These are phyloP conservation scores for Irpex sp. DNA, from an alignment of 1,284 basidiomycete genomes.

Conservation along the genomic window DNA sequence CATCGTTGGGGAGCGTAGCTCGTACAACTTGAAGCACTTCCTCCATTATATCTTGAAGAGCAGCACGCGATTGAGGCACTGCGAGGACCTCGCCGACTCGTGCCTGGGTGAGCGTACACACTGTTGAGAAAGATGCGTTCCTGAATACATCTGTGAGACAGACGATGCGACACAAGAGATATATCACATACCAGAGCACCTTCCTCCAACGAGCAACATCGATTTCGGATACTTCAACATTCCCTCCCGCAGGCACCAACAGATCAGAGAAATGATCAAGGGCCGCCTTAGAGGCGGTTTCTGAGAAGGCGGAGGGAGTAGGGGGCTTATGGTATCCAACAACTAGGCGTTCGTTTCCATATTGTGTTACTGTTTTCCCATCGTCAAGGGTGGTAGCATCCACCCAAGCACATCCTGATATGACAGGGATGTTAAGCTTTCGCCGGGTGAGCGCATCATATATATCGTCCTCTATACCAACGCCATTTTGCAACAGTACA, in stretches of 20 bases:
- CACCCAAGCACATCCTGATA: slow-evolving; percentile 38
- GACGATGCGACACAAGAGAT: not conserved
- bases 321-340: slow-evolving; percentile 28
- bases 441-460: slow-evolving; percentile 20
- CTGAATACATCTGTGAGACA: slow-evolving; percentile 15
- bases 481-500: slow-evolving; percentile 37
- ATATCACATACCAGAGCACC: slow-evolving; percentile 33
- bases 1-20: slow-evolving; percentile 25
- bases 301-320: slow-evolving; percentile 13
- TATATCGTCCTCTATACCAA: slow-evolving; percentile 36
- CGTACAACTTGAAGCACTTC: slow-evolving; percentile 31
- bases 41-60: slow-evolving; percentile 23
- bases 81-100: slow-evolving; percentile 33
- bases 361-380: slow-evolving; percentile 27
- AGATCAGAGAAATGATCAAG: slow-evolving; percentile 30
- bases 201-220: slow-evolving; percentile 43
- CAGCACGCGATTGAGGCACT: slow-evolving; percentile 13
- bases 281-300: slow-evolving; percentile 20
- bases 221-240: slow-evolving; percentile 32
- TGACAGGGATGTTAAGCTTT: slow-evolving; percentile 20
- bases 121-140: slow-evolving; percentile 35
- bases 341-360: slow-evolving; percentile 30
- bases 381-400: slow-evolving; percentile 33
- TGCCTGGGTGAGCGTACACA: slow-evolving; percentile 36
- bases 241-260: slow-evolving; percentile 32